A percentile compares a stretch with the other conserved stretches of the same genome.
Evolutionary conservation across 352 stramenopile genomes (phyloP).

Genomic region (Globisporangium emineosum): DNA sequence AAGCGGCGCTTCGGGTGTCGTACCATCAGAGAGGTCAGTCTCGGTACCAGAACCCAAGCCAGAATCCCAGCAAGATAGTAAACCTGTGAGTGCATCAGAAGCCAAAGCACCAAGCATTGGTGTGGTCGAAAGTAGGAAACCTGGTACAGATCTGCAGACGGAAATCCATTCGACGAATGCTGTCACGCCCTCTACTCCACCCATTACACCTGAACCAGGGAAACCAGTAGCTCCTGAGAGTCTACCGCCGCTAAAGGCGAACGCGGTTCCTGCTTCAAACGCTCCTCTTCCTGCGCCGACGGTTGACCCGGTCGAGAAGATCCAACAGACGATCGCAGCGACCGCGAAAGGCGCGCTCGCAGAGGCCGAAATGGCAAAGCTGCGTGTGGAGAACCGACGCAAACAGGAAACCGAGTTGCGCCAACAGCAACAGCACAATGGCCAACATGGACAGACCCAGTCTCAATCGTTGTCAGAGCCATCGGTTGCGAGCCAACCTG

Average conservation of each 20-base stretch:
- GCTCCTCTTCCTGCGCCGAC: not conserved
- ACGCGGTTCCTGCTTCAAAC: not conserved
- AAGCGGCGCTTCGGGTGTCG: not conserved
- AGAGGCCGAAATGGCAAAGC: conserved; percentile 70
- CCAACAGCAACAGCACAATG: conserved; percentile 24
- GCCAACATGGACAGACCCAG: not conserved
- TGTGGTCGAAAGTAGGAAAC: not conserved
- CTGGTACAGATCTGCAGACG: not conserved
- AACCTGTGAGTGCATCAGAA: not conserved
- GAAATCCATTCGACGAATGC: not conserved
- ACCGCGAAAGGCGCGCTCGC: conserved; percentile 56
- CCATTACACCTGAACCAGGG: not conserved
- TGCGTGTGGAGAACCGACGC: conserved; percentile 55
- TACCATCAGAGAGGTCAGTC: not conserved
- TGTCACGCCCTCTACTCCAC: too few species aligned
- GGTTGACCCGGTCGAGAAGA: conserved; percentile 8
- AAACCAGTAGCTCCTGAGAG: not conserved
- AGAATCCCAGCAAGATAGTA: not conserved
- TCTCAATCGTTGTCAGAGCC: not conserved
- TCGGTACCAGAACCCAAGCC: not conserved
- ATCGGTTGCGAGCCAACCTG: not conserved
- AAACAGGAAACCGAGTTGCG: conserved; percentile 52
- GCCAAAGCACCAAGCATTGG: not conserved
- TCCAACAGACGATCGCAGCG: conserved; percentile 35
- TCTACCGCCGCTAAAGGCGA: not conserved